These are phyloP conservation scores for Zygoascus biomembranicola DNA, from an alignment of 805 yeast species.

Conservation along the genomic window DNA sequence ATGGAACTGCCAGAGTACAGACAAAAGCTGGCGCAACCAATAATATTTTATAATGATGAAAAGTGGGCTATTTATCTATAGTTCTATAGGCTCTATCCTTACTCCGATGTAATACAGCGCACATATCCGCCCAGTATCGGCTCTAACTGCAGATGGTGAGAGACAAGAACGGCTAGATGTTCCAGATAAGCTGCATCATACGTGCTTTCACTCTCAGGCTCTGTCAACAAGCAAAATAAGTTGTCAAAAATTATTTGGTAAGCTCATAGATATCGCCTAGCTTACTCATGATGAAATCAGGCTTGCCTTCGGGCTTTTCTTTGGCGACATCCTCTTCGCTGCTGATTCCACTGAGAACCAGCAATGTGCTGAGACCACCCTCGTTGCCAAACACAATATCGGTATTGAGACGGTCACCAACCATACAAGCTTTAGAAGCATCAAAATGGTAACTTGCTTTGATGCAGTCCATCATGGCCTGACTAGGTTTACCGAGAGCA, in stretches of 20 bases:
- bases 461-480: constrained; percentile 84
- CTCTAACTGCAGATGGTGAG: too few species aligned
- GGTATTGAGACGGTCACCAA: constrained; percentile 92
- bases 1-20: too few species aligned
- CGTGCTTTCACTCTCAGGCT: too few species aligned
- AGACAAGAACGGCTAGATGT: too few species aligned
- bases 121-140: too few species aligned
- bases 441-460: constrained; percentile 53
- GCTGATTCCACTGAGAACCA: constrained; percentile 90
- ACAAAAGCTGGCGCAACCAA: too few species aligned
- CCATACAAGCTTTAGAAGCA: constrained; percentile 63
- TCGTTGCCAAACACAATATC: constrained; percentile 87
- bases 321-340: constrained; percentile 51
- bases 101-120: too few species aligned
- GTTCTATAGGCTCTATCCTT: too few species aligned
- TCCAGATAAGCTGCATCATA: too few species aligned
- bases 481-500: constrained; percentile 89
- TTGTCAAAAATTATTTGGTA: neutral
- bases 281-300: constrained; percentile 60
- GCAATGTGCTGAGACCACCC: constrained; percentile 78
- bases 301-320: constrained; percentile 37
- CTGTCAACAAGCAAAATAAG: too few species aligned
- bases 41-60: too few species aligned
- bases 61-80: too few species aligned
- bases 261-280: constrained; percentile 24